Conservation (phyloP, 208 protist genomes). For the Balamuthia mandrillaris region DNA sequence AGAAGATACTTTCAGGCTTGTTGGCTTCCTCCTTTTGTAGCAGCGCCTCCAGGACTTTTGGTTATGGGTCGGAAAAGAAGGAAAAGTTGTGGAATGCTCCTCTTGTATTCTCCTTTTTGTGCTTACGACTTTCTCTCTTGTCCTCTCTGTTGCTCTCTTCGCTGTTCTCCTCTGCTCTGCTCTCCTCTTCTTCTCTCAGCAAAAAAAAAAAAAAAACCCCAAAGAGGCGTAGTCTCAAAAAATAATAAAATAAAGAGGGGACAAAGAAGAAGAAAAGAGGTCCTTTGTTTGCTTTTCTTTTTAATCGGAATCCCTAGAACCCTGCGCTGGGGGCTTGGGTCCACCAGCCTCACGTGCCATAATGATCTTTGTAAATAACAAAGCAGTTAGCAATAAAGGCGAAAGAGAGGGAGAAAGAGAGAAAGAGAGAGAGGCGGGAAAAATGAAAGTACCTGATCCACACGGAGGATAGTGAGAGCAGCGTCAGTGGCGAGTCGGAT, state of each 20-base stretch:
- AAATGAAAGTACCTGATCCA: conserved; percentile 71
- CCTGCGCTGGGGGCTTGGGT: conserved; percentile 78
- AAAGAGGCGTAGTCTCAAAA: neutral
- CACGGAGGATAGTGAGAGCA: conserved; percentile 90
- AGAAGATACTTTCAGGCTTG: too few species aligned
- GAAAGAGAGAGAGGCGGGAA: neutral
- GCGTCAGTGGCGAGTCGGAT: conserved; percentile 92
- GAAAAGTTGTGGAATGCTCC: neutral
- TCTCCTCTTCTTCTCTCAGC: neutral
- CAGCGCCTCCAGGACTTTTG: neutral
- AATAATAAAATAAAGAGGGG: neutral
- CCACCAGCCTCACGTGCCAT: conserved; percentile 95
- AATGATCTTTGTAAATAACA: conserved; percentile 92
- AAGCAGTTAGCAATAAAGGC: neutral
- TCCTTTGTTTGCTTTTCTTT: neutral
- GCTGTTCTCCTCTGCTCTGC: neutral
- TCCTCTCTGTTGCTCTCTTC: neutral
- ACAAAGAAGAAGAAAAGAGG: neutral
- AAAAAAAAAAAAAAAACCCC: neutral
- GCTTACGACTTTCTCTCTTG: neutral
- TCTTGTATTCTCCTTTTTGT: neutral
- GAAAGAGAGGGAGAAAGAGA: neutral
- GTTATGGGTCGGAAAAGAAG: neutral
- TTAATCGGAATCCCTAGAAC: conserved; percentile 18
- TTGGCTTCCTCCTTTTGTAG: too few species aligned